Percentiles rank a stretch among this genome's conserved stretches.
Evolutionary conservation across 768 basidiomycete genomes (phyloP).

Genomic region (Leccinum longicurvipes): DNA sequence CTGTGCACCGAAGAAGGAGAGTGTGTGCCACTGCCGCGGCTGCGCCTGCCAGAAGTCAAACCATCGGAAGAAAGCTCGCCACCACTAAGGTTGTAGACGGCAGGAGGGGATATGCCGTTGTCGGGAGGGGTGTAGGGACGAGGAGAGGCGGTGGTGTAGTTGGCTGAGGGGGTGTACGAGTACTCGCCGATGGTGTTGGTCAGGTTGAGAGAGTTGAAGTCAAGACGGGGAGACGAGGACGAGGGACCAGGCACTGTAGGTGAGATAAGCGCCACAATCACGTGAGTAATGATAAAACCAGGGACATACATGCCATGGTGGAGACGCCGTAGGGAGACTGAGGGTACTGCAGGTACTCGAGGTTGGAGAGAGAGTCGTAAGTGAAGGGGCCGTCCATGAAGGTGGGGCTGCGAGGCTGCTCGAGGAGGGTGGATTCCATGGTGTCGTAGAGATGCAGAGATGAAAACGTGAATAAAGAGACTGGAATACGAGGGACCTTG

Average conservation of each 20-base stretch:
- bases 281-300: not conserved
- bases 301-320: constrained; percentile 57
- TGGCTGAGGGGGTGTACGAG: constrained; percentile 51
- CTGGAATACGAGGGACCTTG: constrained; percentile 33
- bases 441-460: constrained; percentile 34
- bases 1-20: constrained; percentile 47
- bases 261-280: constrained; percentile 8
- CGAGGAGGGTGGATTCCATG: constrained; percentile 51
- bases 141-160: constrained; percentile 51
- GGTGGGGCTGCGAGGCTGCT: constrained; percentile 48
- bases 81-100: constrained; percentile 66
- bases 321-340: constrained; percentile 59
- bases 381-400: constrained; percentile 48
- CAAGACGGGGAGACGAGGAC: constrained; percentile 55
- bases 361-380: constrained; percentile 44
- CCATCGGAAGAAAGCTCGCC: constrained; percentile 77
- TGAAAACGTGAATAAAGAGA: constrained; percentile 32
- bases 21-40: constrained; percentile 66
- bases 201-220: constrained; percentile 61
- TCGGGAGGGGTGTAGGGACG: constrained; percentile 70
- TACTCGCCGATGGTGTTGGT: constrained; percentile 55
- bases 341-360: constrained; percentile 69
- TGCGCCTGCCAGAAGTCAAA: constrained; percentile 58
- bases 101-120: constrained; percentile 67
- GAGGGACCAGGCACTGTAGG: constrained; percentile 49